Conservation (phyloP, 768 basidiomycete species). For the Chiua virens region DNA sequence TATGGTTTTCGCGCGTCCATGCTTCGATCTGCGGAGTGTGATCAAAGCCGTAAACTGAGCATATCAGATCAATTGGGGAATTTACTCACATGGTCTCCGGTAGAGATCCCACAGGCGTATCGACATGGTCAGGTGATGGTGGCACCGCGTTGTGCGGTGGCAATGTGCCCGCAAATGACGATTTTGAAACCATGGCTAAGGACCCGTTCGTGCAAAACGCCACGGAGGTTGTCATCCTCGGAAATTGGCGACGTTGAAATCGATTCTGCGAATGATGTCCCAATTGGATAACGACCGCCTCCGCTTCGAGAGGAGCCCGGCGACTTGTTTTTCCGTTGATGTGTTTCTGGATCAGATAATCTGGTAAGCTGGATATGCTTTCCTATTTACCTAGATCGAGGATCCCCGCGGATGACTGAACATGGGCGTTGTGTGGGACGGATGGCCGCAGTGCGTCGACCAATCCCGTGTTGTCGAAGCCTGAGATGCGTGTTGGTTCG, state of each 20-base stretch:
- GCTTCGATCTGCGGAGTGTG: constrained; percentile 29
- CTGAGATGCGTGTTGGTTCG: constrained; percentile 2
- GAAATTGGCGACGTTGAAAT: constrained; percentile 19
- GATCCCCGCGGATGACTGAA: not conserved
- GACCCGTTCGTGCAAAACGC: not conserved
- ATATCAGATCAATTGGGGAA: constrained; percentile 10
- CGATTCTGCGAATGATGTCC: constrained; percentile 6
- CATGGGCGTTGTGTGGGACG: not conserved
- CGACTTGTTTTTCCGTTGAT: not conserved
- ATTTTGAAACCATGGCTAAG: constrained; percentile 1
- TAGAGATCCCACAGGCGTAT: not conserved
- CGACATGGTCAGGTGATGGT: not conserved
- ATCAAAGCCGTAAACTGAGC: too few species aligned
- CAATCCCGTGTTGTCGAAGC: not conserved
- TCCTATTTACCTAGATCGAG: not conserved
- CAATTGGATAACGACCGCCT: not conserved
- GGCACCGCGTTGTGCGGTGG: too few species aligned
- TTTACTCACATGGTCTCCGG: not conserved
- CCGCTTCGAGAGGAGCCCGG: not conserved
- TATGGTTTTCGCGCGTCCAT: constrained; percentile 4
- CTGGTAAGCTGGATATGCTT: not conserved
- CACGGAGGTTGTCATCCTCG: constrained; percentile 19
- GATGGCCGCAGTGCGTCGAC: not conserved
- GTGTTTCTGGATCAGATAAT: not conserved
- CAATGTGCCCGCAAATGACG: not conserved